A percentile compares a stretch with the other conserved stretches of the same genome.
Evolutionary conservation across 371 early-diverging fungal species (phyloP).

Genomic region (Mortierella sp.): DNA sequence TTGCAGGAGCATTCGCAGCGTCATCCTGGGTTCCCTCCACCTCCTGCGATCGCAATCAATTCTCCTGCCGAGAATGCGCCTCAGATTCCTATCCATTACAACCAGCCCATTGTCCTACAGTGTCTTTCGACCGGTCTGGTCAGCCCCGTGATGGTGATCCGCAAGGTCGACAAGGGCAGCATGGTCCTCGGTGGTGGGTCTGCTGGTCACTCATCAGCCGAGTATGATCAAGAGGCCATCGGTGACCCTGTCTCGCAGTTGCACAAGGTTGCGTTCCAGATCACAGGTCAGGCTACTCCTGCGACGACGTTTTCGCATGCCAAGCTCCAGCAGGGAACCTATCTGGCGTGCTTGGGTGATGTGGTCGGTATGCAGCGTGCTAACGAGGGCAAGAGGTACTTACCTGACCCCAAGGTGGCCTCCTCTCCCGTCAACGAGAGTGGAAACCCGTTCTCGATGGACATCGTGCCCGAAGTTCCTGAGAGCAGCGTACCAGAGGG

Average conservation of each 20-base stretch:
- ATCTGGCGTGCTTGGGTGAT: constrained; percentile 82
- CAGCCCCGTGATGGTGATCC: constrained; percentile 86
- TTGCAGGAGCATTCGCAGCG: constrained; percentile 65
- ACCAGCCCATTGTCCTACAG: constrained; percentile 87
- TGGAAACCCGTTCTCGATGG: constrained; percentile 36
- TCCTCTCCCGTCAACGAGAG: constrained; percentile 14
- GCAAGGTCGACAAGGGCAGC: constrained; percentile 88
- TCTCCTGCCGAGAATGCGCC: constrained; percentile 58
- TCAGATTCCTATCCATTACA: constrained; percentile 85
- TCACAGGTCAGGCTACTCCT: constrained; percentile 69
- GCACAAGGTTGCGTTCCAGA: constrained; percentile 93
- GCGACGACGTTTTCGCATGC: constrained; percentile 49
- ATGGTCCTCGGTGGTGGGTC: constrained; percentile 78
- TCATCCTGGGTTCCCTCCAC: constrained; percentile 74
- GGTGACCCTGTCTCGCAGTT: constrained; percentile 91
- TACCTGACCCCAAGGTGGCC: constrained; percentile 35
- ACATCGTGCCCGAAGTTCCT: constrained; percentile 51
- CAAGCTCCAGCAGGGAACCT: constrained; percentile 71
- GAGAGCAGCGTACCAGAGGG: constrained; percentile 25
- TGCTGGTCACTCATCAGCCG: constrained; percentile 49
- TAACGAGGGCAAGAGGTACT: constrained; percentile 68
- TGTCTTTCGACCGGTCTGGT: constrained; percentile 87
- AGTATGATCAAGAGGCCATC: constrained; percentile 60
- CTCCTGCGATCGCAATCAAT: constrained; percentile 83
- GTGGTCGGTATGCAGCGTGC: constrained; percentile 82